A percentile compares a stretch with the other conserved stretches of the same genome.
Evolutionary conservation across 2,329 filamentous ascomycete genomes (phyloP).

Genomic region (Pestalotiopsis sp.): DNA sequence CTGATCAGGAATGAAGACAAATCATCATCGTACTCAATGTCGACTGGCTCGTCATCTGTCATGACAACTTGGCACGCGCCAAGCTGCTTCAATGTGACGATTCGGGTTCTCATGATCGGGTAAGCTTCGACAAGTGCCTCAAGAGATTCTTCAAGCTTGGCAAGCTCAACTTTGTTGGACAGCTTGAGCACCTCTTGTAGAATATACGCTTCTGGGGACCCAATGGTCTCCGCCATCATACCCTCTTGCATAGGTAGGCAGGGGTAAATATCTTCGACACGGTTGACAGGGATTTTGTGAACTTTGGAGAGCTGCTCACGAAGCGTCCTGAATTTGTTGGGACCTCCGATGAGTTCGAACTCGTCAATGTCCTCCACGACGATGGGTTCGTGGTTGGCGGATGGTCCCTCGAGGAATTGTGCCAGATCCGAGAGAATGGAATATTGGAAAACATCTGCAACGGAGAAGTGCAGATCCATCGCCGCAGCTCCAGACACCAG

Average conservation of each 20-base stretch:
- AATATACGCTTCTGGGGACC: constrained; percentile 10
- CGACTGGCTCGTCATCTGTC: constrained; percentile 7
- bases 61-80: constrained; percentile 12
- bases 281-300: constrained; percentile 5
- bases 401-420: constrained; percentile 5
- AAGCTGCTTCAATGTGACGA: constrained; percentile 10
- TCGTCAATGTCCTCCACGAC: constrained; percentile 5
- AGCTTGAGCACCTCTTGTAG: constrained; percentile 11
- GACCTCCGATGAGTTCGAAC: constrained; percentile 13
- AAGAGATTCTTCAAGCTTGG: constrained; percentile 5
- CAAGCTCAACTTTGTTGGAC: constrained; percentile 2
- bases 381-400: background rate
- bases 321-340: constrained; percentile 7
- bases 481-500: background rate
- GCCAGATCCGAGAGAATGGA: constrained; percentile 8
- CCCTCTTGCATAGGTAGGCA: constrained; percentile 13
- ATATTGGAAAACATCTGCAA: constrained; percentile 12
- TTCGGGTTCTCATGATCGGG: constrained; percentile 12
- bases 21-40: constrained; percentile 7
- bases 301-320: constrained; percentile 12
- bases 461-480: constrained; percentile 5
- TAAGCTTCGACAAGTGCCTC: constrained; percentile 3
- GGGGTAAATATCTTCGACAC: constrained; percentile 12
- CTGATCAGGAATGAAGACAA: constrained; percentile 4
- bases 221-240: constrained; percentile 10